These are phyloP conservation scores for Hansenula sp. DNA, from an alignment of 1,139 yeast genomes.

Conservation along the genomic window DNA sequence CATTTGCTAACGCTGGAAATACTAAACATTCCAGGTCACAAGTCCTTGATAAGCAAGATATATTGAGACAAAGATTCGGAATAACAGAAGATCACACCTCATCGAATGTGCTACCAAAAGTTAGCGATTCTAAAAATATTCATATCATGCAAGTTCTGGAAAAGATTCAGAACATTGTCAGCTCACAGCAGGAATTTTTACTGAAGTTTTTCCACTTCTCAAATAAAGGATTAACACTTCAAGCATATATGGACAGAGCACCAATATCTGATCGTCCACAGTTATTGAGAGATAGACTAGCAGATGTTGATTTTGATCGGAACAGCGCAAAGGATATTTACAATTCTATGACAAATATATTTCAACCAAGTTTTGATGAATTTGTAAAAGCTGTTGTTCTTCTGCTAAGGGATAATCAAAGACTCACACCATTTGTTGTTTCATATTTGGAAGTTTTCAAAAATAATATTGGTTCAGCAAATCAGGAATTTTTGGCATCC, in stretches of 20 bases:
- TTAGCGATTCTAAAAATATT: neutral
- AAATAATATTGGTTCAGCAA: slow-evolving; percentile 39
- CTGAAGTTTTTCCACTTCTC: slow-evolving; percentile 65
- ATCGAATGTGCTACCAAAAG: neutral
- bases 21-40: slow-evolving; percentile 3
- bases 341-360: slow-evolving; percentile 48
- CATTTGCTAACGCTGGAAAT: slow-evolving; percentile 8
- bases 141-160: slow-evolving; percentile 25
- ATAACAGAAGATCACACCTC: slow-evolving; percentile 8
- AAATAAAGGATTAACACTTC: slow-evolving; percentile 40
- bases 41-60: slow-evolving; percentile 11
- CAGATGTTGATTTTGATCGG: slow-evolving; percentile 48
- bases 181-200: slow-evolving; percentile 63
- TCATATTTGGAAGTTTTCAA: slow-evolving; percentile 36
- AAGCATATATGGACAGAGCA: slow-evolving; percentile 39
- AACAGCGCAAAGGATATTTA: slow-evolving; percentile 52
- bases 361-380: slow-evolving; percentile 48
- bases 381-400: slow-evolving; percentile 33
- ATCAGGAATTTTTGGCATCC: slow-evolving; percentile 65
- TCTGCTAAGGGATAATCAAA: slow-evolving; percentile 31
- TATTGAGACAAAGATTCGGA: slow-evolving; percentile 18
- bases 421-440: slow-evolving; percentile 40
- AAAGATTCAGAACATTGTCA: slow-evolving; percentile 36
- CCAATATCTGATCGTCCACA: slow-evolving; percentile 13
- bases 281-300: slow-evolving; percentile 18